Evolutionary conservation across 495 filamentous ascomycete genomes (phyloP), one percentile per base, ranked within the genome.

Genomic region (Amphirosellinia nigrospora): DNA sequence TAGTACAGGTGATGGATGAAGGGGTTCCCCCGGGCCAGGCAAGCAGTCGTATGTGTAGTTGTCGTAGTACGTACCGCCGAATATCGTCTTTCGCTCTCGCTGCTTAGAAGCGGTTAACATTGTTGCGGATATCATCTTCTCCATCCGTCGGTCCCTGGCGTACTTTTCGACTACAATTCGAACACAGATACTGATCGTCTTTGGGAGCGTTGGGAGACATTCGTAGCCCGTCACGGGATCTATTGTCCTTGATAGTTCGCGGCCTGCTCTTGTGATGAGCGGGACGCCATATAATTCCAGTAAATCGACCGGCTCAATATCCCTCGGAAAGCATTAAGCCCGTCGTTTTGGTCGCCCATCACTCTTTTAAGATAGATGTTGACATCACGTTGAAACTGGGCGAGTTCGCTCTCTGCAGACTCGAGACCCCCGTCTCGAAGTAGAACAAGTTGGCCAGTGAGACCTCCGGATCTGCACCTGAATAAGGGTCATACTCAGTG

Each of bases 321-420:
- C 19, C 55, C 55, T 2, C 55, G 55, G 55, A 58, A 58, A 36
- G 55, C 55, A 36, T 58, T 58, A 30, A 58, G 5, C 55, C 55
- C 55, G 32, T 58, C 55, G 32, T 58, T 58, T 58, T 58, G 30
- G 21, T 58, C 55, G 30, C 55, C 55, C 55, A 58, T 58, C 9
- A 21, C 3, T 21, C 55, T 36, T 36, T 58, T 58, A 7, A 58
- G 32, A 36, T 58, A 58, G 32, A 58, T 58, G 55, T 58, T 58
- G 16, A 58, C 55, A 11, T 58, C 32, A 6, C 55, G 55, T 9
- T 36, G 30, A 11, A 36, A 36, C 9, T 36, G 55, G 19, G 55
- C 55, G 7, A 36, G 30, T 13, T 58, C 32, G 7, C 30, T 58
- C 55, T 21, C 30, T 28, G 32, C 55, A 10, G 55, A n/a, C 5